These are phyloP conservation scores for Erysimum cheiri DNA, from an alignment of 441 rosid genomes.

Conservation along the genomic window DNA sequence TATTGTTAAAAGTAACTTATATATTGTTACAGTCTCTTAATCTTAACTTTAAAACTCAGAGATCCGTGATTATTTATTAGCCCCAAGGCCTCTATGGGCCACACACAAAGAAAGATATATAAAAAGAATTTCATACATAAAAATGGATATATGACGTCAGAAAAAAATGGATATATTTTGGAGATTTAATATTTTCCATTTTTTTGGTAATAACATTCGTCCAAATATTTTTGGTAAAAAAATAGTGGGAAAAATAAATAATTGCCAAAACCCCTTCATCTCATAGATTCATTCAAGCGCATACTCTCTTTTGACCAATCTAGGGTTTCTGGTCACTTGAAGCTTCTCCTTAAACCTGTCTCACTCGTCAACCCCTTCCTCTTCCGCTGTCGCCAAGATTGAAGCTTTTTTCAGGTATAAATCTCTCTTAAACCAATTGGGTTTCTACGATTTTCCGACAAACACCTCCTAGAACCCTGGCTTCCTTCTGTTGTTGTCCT, in stretches of 20 bases:
- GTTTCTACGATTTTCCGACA: conserved; percentile 21
- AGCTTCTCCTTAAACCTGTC: conserved; percentile 31
- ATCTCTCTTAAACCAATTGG: conserved; percentile 4
- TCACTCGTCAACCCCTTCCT: conserved; percentile 31
- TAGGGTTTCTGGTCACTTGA: conserved; percentile 36
- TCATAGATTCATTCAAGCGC: conserved; percentile 40
- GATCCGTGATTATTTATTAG: conserved; percentile 13
- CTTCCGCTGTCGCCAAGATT: conserved; percentile 34
- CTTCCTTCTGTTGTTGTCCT: too few species aligned
- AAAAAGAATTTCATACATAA: too few species aligned
- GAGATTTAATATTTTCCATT: neutral
- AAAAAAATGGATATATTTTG: neutral
- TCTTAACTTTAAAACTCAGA: neutral
- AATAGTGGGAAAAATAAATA: conserved; percentile 7
- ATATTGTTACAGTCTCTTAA: neutral
- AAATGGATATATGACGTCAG: neutral
- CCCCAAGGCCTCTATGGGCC: neutral
- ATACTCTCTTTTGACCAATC: conserved; percentile 39
- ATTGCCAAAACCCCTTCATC: conserved; percentile 27
- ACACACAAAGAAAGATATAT: neutral
- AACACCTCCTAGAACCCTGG: conserved; percentile 6
- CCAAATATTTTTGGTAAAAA: conserved; percentile 4
- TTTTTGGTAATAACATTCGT: neutral
- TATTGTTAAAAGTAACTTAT: neutral
- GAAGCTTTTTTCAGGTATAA: conserved; percentile 34